Conservation (phyloP, 306 rosid genomes). For the Calophaca sinica region DNA sequence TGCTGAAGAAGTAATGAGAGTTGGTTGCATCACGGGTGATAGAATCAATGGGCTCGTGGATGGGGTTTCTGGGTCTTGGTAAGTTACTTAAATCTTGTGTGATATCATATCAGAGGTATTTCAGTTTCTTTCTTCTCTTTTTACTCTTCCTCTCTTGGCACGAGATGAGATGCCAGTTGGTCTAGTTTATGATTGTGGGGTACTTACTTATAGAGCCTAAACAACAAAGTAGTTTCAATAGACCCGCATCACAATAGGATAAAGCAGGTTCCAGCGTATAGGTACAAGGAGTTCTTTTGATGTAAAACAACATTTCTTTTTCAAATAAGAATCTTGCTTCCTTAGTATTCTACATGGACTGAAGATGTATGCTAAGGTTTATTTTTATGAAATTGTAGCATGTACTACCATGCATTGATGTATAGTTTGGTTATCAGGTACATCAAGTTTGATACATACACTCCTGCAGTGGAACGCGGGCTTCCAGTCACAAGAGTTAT, state of each 20-base stretch:
- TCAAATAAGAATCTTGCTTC: background rate
- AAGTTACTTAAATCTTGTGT: slow-evolving; percentile 24
- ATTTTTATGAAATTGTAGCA: slow-evolving; percentile 34
- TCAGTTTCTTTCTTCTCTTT: background rate
- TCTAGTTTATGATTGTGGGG: slow-evolving; percentile 31
- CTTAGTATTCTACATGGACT: slow-evolving; percentile 13
- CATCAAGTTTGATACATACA: slow-evolving; percentile 98
- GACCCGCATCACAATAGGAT: no score
- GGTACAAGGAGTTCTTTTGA: no score
- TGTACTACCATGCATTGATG: slow-evolving; percentile 24
- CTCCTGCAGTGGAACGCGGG: slow-evolving; percentile 95
- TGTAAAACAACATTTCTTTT: no score
- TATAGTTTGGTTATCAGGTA: slow-evolving; percentile 74
- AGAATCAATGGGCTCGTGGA: slow-evolving; percentile 95
- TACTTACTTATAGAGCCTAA: background rate
- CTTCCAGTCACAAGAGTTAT: slow-evolving; percentile 97
- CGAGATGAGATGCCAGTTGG: background rate
- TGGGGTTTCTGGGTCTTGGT: slow-evolving; percentile 96
- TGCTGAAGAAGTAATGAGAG: slow-evolving; percentile 89
- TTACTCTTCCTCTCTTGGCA: slow-evolving; percentile 26
- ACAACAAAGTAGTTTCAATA: background rate
- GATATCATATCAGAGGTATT: background rate
- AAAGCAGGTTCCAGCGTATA: no score
- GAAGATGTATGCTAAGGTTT: slow-evolving; percentile 9
- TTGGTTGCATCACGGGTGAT: slow-evolving; percentile 94